Percentiles rank a stretch among this genome's conserved stretches.
phyloP scores from a whole-genome alignment of 192 early-diverging fungal species.

The Entomortierella beljakovae region DNA sequence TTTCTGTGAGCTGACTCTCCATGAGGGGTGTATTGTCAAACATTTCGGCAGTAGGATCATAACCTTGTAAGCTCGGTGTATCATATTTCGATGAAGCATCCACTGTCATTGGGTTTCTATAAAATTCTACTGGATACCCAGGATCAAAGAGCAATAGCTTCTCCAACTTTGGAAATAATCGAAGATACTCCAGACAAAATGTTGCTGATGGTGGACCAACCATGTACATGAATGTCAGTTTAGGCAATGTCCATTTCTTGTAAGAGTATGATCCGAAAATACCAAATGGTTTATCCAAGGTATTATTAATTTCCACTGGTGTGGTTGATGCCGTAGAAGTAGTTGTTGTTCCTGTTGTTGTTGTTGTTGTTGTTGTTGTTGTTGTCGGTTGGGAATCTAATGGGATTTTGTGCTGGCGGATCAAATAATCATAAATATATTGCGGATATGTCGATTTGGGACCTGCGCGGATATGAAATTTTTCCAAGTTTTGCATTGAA shows the following conservation, averaged over 20 bases:
- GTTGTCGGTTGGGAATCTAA: not conserved
- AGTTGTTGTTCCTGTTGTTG: not conserved
- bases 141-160: not conserved
- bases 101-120: no score
- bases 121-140: not conserved
- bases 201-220: slow-evolving; percentile 2
- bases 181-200: slow-evolving; percentile 20
- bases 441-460: not conserved
- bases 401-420: not conserved
- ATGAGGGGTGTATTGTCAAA: not conserved
- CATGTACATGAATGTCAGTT: slow-evolving; percentile 2
- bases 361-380: not conserved
- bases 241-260: slow-evolving; percentile 16
- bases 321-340: not conserved
- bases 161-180: slow-evolving; percentile 10
- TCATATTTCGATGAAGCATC: not conserved
- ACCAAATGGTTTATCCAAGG: not conserved
- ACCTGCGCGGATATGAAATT: not conserved
- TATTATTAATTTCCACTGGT: not conserved
- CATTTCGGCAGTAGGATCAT: not conserved
- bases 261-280: not conserved
- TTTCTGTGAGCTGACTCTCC: not conserved
- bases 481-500: slow-evolving; percentile 6
- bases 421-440: not conserved
- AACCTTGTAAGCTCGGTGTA: not conserved